Evolutionary conservation across 192 early-diverging fungal genomes (phyloP).

Genomic region (Linnemannia schmuckeri): DNA sequence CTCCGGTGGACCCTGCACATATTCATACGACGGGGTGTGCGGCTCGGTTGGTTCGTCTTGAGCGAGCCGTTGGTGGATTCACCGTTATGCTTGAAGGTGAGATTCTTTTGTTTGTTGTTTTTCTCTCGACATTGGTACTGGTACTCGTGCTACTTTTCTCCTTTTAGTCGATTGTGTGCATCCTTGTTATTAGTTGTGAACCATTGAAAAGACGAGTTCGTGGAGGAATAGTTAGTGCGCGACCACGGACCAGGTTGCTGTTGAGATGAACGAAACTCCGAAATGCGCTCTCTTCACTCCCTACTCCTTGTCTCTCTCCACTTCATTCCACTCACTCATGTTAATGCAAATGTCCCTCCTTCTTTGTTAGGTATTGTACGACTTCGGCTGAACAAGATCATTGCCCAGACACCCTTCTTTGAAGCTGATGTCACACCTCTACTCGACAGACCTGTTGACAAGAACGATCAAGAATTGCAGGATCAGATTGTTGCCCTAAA

Average conservation of each 20-base stretch:
- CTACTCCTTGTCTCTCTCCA: not conserved
- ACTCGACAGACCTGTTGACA: constrained; percentile 58
- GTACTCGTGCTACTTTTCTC: not conserved
- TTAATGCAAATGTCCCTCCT: no score
- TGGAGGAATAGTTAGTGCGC: not conserved
- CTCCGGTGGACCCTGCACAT: constrained; percentile 21
- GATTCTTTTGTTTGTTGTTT: not conserved
- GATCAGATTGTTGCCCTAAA: constrained; percentile 64
- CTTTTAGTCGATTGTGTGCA: not conserved
- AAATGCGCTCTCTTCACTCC: not conserved
- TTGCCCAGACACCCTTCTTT: constrained; percentile 59
- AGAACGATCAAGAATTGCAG: constrained; percentile 65
- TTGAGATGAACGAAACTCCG: constrained; percentile 1
- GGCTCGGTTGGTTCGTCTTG: constrained; percentile 66
- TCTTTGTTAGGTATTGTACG: not conserved
- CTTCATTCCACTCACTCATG: not conserved
- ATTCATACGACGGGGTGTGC: constrained; percentile 62
- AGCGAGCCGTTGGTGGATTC: constrained; percentile 72
- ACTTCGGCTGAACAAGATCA: constrained; percentile 15
- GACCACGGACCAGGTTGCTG: not conserved
- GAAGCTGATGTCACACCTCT: constrained; percentile 62
- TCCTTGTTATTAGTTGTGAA: not conserved
- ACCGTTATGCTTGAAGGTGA: constrained; percentile 77
- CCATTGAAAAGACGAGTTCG: not conserved
- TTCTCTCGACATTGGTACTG: not conserved